Percentiles rank a stretch among this genome's conserved stretches.
These are phyloP conservation scores for Termitomyces sp. DNA, from an alignment of 768 basidiomycete genomes.

Conservation along the genomic window DNA sequence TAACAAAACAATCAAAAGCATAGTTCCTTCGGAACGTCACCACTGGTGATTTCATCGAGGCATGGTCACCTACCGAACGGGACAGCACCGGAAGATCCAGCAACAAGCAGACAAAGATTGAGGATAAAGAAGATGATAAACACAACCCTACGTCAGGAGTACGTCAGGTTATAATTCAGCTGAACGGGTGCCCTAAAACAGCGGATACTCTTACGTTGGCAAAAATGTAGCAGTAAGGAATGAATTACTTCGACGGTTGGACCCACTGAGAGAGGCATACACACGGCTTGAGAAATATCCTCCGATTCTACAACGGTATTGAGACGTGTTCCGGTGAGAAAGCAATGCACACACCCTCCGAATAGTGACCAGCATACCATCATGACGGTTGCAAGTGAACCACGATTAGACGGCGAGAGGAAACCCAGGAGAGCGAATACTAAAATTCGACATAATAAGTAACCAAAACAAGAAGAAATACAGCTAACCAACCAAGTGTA, in stretches of 20 bases:
- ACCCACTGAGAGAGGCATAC: conserved; percentile 76
- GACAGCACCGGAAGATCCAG: conserved; percentile 90
- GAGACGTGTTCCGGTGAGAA: neutral
- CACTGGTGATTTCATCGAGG: neutral
- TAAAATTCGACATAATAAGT: conserved; percentile 20
- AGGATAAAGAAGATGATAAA: conserved; percentile 86
- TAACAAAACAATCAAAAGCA: conserved; percentile 74
- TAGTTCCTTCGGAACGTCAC: conserved; percentile 48
- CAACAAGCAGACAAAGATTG: conserved; percentile 80
- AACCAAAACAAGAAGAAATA: neutral
- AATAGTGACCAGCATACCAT: conserved; percentile 94
- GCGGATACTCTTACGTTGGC: conserved; percentile 57
- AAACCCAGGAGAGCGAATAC: conserved; percentile 92
- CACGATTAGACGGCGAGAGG: conserved; percentile 92
- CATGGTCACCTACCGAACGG: conserved; percentile 67
- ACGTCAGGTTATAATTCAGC: conserved; percentile 1
- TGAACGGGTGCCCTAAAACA: conserved; percentile 1
- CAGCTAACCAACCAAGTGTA: conserved; percentile 58
- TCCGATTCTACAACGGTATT: conserved; percentile 49
- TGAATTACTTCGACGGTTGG: conserved; percentile 71
- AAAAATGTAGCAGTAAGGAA: conserved; percentile 86
- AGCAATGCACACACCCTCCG: conserved; percentile 52
- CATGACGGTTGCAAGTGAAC: conserved; percentile 90
- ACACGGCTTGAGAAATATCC: conserved; percentile 86
- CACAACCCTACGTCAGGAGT: too few species aligned